Evolutionary conservation across 805 yeast species (phyloP), one percentile per base, ranked within the genome.

Genomic region (Barnettozyma populi): DNA sequence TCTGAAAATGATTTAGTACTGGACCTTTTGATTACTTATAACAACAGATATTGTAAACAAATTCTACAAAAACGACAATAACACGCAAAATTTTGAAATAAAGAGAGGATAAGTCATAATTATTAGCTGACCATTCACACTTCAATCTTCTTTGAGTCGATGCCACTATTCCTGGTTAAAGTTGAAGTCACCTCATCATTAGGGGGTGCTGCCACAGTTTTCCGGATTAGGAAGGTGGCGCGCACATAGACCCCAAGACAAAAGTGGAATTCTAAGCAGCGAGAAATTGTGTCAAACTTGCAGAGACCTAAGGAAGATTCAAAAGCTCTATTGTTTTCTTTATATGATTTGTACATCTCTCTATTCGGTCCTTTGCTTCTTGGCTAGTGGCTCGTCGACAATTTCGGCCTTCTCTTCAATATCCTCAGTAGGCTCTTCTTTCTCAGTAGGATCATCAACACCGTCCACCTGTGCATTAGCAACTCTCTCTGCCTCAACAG

Each of bases 401-500:
- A 10, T 18, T 2, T 41, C 43, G 5, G 27, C 14, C 9, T 29
- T 45, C 13, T 25, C 32, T 14, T 36, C 40, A 18, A 11, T 21
- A 11, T 16, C 21, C 41, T 29, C 42, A 5, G 21, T 2, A 16
- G 14, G 31, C 14, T 36, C 36, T 11, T 43, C 29, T 29, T 35
- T 14, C 13, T 38, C 41, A 19, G 29, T 16, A 29, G n/a, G 7
- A 27, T 7, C 32, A 14, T 29, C n/a, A 11, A 29, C 16, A 8
- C 4, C 32, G 32, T 29, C 13, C 7, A 7, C 16, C 16, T 14
- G 25, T 13, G 34, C 34, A 20, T 38, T 13, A 25, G 7, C 19
- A 13, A 20, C 25, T 19, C 18, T 31, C 19, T 24, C 43, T 25
- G 13, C 45, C 7, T 46, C 46, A 29, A 41, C 43, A 38, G 52